These are phyloP conservation scores for Paramecium pentaurelia DNA, from an alignment of 73 alveolate species.

Conservation along the genomic window DNA sequence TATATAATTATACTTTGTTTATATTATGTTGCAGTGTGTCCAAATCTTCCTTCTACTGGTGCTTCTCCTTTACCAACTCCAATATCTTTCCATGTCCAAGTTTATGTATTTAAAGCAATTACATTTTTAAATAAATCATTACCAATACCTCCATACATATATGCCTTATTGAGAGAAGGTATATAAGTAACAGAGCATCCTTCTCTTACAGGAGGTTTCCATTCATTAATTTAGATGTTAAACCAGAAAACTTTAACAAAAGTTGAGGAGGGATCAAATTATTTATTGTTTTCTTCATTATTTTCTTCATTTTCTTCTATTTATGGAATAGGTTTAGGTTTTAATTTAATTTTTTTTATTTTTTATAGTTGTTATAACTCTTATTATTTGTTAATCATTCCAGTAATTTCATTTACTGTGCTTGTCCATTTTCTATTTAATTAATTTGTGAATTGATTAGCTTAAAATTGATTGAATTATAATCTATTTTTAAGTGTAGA, in stretches of 20 bases:
- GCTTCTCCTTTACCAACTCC: slow-evolving; percentile 36
- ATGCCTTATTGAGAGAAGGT: not conserved
- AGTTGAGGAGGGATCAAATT: not conserved
- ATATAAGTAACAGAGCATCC: slow-evolving; percentile 51
- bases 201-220: slow-evolving; percentile 60
- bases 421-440: not conserved
- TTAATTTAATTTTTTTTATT: not conserved
- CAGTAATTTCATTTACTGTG: slow-evolving; percentile 34
- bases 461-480: not conserved
- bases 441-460: not conserved
- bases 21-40: slow-evolving; percentile 49
- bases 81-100: slow-evolving; percentile 57
- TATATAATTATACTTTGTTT: not conserved
- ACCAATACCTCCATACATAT: slow-evolving; percentile 61
- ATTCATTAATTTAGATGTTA: slow-evolving; percentile 11
- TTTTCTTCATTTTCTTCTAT: not conserved
- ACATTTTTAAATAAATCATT: slow-evolving; percentile 52
- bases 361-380: not conserved
- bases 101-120: not conserved
- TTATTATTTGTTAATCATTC: not conserved
- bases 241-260: slow-evolving; percentile 53
- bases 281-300: not conserved
- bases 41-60: slow-evolving; percentile 56
- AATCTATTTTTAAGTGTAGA: slow-evolving; percentile 35
- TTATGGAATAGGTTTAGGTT: not conserved